These are phyloP conservation scores for Ophiocordyceps camponoti-rufipedis DNA, from an alignment of 2,329 filamentous ascomycete genomes.

Conservation along the genomic window DNA sequence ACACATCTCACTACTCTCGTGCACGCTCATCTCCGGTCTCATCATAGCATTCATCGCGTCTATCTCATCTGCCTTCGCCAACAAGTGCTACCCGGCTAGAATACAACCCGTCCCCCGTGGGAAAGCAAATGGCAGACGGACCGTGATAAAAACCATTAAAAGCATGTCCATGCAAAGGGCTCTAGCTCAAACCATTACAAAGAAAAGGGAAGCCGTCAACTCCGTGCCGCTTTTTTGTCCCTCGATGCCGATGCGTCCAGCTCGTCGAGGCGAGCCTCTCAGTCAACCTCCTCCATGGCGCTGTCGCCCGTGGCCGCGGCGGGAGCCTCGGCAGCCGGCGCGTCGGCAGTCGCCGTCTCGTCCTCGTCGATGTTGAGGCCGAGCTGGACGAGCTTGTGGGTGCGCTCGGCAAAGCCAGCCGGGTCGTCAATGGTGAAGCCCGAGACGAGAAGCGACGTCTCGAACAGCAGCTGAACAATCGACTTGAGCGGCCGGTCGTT, in stretches of 20 bases:
- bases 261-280: slow-evolving; percentile 21
- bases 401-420: slow-evolving; percentile 92
- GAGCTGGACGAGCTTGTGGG: slow-evolving; percentile 98
- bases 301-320: slow-evolving; percentile 52
- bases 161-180: slow-evolving; percentile 15
- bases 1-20: no score
- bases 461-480: slow-evolving; percentile 94
- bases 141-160: slow-evolving; percentile 8
- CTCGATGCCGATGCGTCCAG: slow-evolving; percentile 10
- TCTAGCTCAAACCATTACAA: slow-evolving; percentile 8
- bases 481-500: slow-evolving; percentile 98
- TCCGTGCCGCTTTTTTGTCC: slow-evolving; percentile 23
- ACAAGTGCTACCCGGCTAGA: slow-evolving; percentile 17
- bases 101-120: slow-evolving; percentile 12
- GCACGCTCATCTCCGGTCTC: no score
- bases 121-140: slow-evolving; percentile 10
- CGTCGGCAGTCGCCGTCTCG: slow-evolving; percentile 46
- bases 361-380: slow-evolving; percentile 95
- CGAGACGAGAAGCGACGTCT: slow-evolving; percentile 95
- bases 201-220: slow-evolving; percentile 13
- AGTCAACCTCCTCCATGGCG: slow-evolving; percentile 99
- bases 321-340: slow-evolving; percentile 41
- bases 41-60: slow-evolving; percentile 14
- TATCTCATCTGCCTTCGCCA: slow-evolving; percentile 14
- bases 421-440: slow-evolving; percentile 99